Evolutionary conservation across 495 filamentous ascomycete species (phyloP), one percentile per base, ranked within the genome.

Genomic region (Aspergillus diversus): DNA sequence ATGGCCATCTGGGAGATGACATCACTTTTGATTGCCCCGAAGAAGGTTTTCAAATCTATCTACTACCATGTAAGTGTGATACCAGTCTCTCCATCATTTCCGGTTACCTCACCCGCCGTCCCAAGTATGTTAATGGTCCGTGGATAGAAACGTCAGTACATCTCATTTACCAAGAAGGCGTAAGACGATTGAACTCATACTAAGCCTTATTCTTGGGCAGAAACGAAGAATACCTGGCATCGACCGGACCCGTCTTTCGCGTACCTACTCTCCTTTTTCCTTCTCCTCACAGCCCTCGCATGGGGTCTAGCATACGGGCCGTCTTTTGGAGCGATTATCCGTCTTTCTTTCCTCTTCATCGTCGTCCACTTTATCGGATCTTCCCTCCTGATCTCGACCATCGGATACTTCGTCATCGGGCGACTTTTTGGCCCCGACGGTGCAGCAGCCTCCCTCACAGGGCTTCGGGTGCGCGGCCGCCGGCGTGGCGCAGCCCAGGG

Each of bases 1-100:
- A 89, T 90, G 86, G 89, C 89, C 9, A 86, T 89, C 64, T 92
- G 89, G 89, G 89, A 92, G 74, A 92, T 92, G 89, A 89, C 86
- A 57, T 83, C 81, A 60, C 78, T 92, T 55, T 80, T 92, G 65
- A 86, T 90, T 64, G 87, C 88, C 42, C 89, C 89, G 0, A 91
- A 91, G 77, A 90, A 90, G 69, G 89, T 92, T 57, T 91, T 92
- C 71, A 77, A 88, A 64, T 88, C 86, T 33, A 89, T 91, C 69
- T 91, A 91, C 70, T 90, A 92, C 69, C 88, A 91, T 77, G 88
- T 90, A 80, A 63, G 81, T 15, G 7, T 59, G 1, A 42, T 55
- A 42, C 48, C 43, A 39, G 33, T 21, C 21, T 35, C 34, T 6
- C 21, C 7, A 16, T 9, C 11, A 39, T 21, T 60, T 17, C 42